These are phyloP conservation scores for Mediolabrus comicus DNA, from an alignment of 108 stramenopile species.

Conservation along the genomic window DNA sequence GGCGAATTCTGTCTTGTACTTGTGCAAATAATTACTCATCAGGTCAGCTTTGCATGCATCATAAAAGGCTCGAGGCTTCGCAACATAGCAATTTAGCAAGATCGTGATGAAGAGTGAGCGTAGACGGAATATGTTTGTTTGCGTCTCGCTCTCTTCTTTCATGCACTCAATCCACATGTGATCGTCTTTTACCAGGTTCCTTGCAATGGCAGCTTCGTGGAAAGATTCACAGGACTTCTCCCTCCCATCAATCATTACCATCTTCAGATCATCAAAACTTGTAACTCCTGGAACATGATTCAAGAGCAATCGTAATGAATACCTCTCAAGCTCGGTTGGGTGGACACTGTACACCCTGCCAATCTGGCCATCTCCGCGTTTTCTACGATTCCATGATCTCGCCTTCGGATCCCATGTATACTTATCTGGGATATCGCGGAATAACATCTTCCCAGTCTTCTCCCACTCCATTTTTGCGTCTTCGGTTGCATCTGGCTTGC, in stretches of 20 bases:
- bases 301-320: background rate
- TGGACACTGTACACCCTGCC: constrained; percentile 7
- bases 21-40: background rate
- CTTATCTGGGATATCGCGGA: background rate
- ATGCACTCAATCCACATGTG: background rate
- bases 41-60: background rate
- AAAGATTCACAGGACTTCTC: background rate
- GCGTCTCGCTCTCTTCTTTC: background rate
- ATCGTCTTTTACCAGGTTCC: constrained; percentile 1
- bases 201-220: background rate
- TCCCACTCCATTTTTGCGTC: too few species aligned
- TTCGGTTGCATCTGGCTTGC: background rate
- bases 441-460: too few species aligned
- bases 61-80: background rate
- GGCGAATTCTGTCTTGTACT: background rate
- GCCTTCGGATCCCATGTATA: background rate
- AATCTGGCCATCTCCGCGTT: background rate
- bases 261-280: constrained; percentile 1
- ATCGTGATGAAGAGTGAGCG: constrained; percentile 1
- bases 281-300: constrained; percentile 2
- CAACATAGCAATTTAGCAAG: constrained; percentile 1
- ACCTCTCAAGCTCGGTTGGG: constrained; percentile 1
- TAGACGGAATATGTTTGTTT: background rate
- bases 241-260: too few species aligned
- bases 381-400: background rate